A percentile compares a stretch with the other conserved stretches of the same genome.
Conservation (phyloP, 495 filamentous ascomycete genomes). For the Podospora pseudocomata region DNA sequence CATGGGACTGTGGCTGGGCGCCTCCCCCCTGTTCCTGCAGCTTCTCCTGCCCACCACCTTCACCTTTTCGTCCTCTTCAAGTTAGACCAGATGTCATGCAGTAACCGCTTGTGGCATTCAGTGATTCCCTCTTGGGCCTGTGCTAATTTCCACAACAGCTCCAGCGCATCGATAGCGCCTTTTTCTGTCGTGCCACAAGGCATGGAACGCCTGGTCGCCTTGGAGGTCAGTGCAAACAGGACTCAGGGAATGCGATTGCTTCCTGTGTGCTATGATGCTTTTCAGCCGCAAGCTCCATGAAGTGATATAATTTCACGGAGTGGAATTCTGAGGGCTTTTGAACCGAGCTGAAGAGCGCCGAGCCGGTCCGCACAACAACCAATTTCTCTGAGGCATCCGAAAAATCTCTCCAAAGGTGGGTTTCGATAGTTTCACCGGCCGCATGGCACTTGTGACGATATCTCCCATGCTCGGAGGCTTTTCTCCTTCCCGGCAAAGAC, state of each 20-base stretch:
- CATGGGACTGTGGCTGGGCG: background rate
- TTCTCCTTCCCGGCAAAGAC: background rate
- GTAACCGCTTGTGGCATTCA: background rate
- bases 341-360: background rate
- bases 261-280: background rate
- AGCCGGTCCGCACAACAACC: background rate
- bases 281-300: background rate
- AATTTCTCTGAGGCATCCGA: no score
- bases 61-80: background rate
- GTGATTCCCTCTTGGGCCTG: background rate
- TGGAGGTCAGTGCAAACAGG: constrained; percentile 2
- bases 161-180: constrained; percentile 15
- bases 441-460: background rate
- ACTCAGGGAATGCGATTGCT: background rate
- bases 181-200: background rate
- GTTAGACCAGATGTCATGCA: background rate
- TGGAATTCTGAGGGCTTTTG: background rate
- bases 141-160: constrained; percentile 12
- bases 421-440: background rate
- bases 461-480: background rate
- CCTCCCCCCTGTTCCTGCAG: constrained; percentile 5
- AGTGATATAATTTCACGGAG: background rate
- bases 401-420: background rate
- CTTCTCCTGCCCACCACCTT: background rate
- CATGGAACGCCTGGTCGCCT: background rate